Conservation (phyloP, 352 stramenopile species). For the Pythium coloratum region DNA sequence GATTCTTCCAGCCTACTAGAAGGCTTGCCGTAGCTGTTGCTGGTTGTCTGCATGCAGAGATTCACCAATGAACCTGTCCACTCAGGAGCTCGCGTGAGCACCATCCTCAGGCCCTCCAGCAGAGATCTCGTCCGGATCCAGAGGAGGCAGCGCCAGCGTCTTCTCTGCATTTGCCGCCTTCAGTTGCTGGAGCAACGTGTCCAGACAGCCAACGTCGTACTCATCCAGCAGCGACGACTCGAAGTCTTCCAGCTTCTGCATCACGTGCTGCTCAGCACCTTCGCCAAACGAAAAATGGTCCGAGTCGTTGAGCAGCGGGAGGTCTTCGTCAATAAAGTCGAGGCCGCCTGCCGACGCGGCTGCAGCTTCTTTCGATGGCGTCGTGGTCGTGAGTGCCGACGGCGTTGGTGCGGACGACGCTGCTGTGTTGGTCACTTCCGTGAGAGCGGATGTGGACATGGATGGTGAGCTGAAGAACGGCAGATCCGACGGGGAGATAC, state of each 20-base stretch:
- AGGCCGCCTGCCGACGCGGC: slow-evolving; percentile 20
- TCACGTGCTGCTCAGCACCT: slow-evolving; percentile 76
- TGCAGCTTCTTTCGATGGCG: background rate
- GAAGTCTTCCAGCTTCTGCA: slow-evolving; percentile 89
- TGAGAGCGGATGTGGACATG: slow-evolving; percentile 11
- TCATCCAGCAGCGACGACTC: slow-evolving; percentile 85
- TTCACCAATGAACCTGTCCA: background rate
- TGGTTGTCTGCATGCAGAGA: background rate
- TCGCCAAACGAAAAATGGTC: slow-evolving; percentile 75
- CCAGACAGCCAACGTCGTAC: slow-evolving; percentile 83
- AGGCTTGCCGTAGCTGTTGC: background rate
- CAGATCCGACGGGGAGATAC: slow-evolving; percentile 4
- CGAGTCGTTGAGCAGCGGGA: slow-evolving; percentile 66
- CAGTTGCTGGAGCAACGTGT: slow-evolving; percentile 82
- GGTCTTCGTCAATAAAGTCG: slow-evolving; percentile 74
- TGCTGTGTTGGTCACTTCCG: slow-evolving; percentile 1
- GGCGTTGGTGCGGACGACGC: slow-evolving; percentile 2
- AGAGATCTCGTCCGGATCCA: slow-evolving; percentile 64
- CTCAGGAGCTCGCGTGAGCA: slow-evolving; percentile 26
- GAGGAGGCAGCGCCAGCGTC: slow-evolving; percentile 30
- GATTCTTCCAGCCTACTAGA: background rate
- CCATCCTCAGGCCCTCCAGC: slow-evolving; percentile 44
- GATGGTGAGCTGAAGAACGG: slow-evolving; percentile 7
- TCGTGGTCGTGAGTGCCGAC: slow-evolving; percentile 13
- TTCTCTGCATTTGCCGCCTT: slow-evolving; percentile 59